Base-by-base conservation (phyloP, 306 rosid species). In the Nissolia schottii region DNA sequence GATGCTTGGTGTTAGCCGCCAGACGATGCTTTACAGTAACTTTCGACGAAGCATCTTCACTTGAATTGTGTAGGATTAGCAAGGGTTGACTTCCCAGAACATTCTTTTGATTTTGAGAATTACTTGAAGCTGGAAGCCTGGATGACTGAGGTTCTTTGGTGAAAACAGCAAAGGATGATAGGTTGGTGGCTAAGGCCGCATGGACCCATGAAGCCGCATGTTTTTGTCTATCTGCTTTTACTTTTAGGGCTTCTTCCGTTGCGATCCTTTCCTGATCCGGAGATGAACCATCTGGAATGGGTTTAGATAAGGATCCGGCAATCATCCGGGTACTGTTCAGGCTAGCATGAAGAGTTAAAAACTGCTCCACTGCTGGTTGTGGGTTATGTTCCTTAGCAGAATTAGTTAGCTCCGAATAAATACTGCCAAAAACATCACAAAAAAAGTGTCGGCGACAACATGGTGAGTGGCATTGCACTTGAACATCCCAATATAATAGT, bases 381-480 rank as follows among this genome's bases (percentile, higher is more conserved):
- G 99, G 99, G 81, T 86, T 84, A 16, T 91, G 90, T 68, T 95
- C 99, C 79, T 89, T 91, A 6, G 99, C 96, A 53, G 96, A 84
- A 57, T 34, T 76, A 56, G 79, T 85, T 77, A 91, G 78, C 82
- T 88, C 97, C 0, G 96, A 89, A 85, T 87, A 91, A 25, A 77
- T 72, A 73, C 99, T 95, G 96, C 88, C 83, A 69, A n/a, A 70
- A 46, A 77, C 32, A 69, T 68, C 50, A 20, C 34, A 67, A 68
- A 50, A n/a, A 38, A 71, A 25, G 63, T 38, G 75, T 85, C 80
- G 78, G 70, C 25, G 46, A 66, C 63, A 74, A 53, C 67, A 60
- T 67, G 25, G 72, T 18, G 40, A 9, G 54, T 40, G 3, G 72
- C 38, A 29, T 40, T 57, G 64, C 51, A 80, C 57, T 15, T 51